Evolutionary conservation across 768 basidiomycete genomes (phyloP).

Genomic region (Lentinula raphanica): DNA sequence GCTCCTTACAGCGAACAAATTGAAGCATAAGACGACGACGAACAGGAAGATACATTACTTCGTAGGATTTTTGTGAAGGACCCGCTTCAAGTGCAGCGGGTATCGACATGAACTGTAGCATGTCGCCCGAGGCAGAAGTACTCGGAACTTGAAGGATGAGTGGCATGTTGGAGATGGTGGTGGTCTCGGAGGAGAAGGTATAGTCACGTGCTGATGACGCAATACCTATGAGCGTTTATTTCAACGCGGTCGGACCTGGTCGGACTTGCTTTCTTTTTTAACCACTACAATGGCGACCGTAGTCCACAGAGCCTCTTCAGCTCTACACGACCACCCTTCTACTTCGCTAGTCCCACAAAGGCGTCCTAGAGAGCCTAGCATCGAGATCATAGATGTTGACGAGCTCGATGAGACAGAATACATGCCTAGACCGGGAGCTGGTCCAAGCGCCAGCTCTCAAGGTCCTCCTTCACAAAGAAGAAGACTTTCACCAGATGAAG

Average conservation of each 20-base stretch:
- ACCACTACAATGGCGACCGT: not conserved
- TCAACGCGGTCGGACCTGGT: too few relatives aligned
- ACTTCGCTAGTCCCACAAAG: not conserved
- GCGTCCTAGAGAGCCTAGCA: not conserved
- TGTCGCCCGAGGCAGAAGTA: not conserved
- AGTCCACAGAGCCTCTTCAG: not conserved
- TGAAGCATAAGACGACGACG: not conserved
- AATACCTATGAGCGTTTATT: not conserved
- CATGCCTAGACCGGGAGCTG: not conserved
- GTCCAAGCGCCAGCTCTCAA: not conserved
- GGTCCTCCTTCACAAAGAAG: constrained; percentile 2
- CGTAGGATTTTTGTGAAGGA: constrained; percentile 6
- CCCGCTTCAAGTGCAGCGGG: not conserved
- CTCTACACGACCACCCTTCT: not conserved
- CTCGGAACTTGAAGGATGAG: not conserved
- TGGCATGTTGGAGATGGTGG: not conserved
- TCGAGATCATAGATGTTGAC: constrained; percentile 8
- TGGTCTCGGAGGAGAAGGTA: not conserved
- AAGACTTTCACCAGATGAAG: not conserved
- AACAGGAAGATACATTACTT: constrained; percentile 3
- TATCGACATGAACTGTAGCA: constrained; percentile 4
- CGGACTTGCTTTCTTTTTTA: not conserved
- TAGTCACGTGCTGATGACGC: not conserved
- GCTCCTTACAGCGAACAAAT: not conserved
- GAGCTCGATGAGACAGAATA: constrained; percentile 2